A percentile compares a stretch with the other conserved stretches of the same genome.
Conservation (phyloP, 108 stramenopile species). For the Aureococcus anophagefferens region DNA sequence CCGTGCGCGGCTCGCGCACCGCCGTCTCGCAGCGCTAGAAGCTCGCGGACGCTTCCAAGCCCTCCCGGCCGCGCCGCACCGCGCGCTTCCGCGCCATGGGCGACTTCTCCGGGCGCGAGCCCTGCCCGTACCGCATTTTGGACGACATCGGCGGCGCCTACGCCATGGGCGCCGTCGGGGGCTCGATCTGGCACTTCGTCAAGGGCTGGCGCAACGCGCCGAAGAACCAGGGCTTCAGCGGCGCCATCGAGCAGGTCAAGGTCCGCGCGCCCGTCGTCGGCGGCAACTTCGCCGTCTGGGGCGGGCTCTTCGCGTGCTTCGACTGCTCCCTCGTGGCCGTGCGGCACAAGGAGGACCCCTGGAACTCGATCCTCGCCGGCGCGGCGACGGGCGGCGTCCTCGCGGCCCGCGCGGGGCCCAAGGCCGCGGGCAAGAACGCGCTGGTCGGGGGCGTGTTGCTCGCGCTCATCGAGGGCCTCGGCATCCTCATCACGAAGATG, state of each 20-base stretch:
- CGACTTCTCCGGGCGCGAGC: conserved; percentile 73
- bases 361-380: conserved; percentile 90
- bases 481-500: conserved; percentile 53
- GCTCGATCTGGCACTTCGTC: conserved; percentile 78
- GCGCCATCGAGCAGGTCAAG: conserved; percentile 64
- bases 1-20: no score
- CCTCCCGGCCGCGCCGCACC: no score
- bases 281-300: conserved; percentile 89
- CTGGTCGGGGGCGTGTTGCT: conserved; percentile 84
- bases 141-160: conserved; percentile 96
- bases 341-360: conserved; percentile 95
- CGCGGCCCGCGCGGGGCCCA: conserved; percentile 88
- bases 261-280: conserved; percentile 88
- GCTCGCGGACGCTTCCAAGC: no score
- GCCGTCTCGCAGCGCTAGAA: no score
- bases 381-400: conserved; percentile 88
- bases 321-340: conserved; percentile 84
- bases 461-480: conserved; percentile 94
- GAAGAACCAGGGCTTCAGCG: conserved; percentile 52
- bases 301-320: conserved; percentile 87
- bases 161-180: conserved; percentile 83
- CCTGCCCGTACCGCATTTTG: conserved; percentile 92
- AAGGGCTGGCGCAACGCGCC: conserved; percentile 59
- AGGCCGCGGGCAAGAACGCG: conserved; percentile 83
- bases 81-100: background rate